A percentile compares a stretch with the other conserved stretches of the same genome.
Conservation (phyloP, 495 filamentous ascomycete species). For the Aspergillus cristatus region DNA sequence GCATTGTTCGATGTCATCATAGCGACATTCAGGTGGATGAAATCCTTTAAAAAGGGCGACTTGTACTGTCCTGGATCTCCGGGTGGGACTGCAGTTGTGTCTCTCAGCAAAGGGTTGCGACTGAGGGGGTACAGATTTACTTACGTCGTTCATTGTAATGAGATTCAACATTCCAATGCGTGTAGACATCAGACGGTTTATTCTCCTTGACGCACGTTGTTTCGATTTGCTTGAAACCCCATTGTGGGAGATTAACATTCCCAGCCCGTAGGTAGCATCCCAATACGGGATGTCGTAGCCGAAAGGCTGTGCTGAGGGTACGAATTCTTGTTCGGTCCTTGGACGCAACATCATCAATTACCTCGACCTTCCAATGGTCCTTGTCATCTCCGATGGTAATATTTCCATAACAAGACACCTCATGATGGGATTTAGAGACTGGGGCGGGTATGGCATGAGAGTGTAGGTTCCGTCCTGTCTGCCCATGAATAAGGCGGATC, state of each 20-base stretch:
- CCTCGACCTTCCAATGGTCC: conserved; percentile 93
- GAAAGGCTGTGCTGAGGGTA: conserved; percentile 89
- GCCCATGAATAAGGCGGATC: conserved; percentile 85
- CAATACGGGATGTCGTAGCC: conserved; percentile 71
- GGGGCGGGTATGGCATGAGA: conserved; percentile 85
- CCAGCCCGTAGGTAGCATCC: conserved; percentile 93
- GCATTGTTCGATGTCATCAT: conserved; percentile 99
- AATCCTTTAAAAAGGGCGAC: conserved; percentile 93
- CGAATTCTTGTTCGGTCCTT: conserved; percentile 77
- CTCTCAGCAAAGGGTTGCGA: conserved; percentile 7
- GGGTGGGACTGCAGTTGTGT: conserved; percentile 66
- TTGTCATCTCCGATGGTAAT: conserved; percentile 95
- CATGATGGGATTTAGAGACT: conserved; percentile 76
- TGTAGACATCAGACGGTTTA: conserved; percentile 85
- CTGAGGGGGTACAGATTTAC: conserved; percentile 27
- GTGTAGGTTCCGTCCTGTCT: conserved; percentile 94
- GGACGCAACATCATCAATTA: conserved; percentile 80
- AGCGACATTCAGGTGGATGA: conserved; percentile 94
- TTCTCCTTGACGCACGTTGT: conserved; percentile 92
- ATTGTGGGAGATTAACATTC: conserved; percentile 93
- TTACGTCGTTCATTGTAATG: conserved; percentile 91
- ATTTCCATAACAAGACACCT: conserved; percentile 95
- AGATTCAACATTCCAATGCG: conserved; percentile 97
- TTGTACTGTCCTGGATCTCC: conserved; percentile 89
- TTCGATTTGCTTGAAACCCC: conserved; percentile 99